Evolutionary conservation across 2,329 filamentous ascomycete species (phyloP).

Genomic region (Trichoderma asperellum): DNA sequence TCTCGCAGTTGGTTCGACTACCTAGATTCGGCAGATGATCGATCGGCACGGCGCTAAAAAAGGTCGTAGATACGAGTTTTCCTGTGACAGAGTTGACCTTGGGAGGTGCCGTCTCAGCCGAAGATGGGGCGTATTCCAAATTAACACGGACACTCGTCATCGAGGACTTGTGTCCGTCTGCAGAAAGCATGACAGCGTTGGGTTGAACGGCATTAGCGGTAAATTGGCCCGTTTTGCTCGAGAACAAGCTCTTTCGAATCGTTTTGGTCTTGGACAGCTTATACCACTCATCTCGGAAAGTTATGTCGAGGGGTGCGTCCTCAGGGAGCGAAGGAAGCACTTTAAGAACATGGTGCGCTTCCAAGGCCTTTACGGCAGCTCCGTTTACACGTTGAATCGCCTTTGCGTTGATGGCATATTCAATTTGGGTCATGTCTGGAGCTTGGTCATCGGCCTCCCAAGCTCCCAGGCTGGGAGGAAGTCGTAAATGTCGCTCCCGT

Average conservation of each 20-base stretch:
- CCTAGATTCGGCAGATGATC: conserved; percentile 55
- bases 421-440: conserved; percentile 58
- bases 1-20: conserved; percentile 46
- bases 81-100: conserved; percentile 53
- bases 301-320: conserved; percentile 56
- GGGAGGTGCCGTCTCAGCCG: conserved; percentile 50
- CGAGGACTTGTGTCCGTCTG: conserved; percentile 51
- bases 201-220: conserved; percentile 53
- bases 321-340: conserved; percentile 57
- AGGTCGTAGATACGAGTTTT: conserved; percentile 58
- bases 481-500: conserved; percentile 55
- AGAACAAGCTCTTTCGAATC: conserved; percentile 57
- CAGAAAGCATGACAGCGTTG: conserved; percentile 53
- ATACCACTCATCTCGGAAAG: conserved; percentile 54
- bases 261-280: conserved; percentile 55
- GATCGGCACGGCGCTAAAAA: conserved; percentile 54
- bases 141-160: conserved; percentile 50
- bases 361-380: conserved; percentile 42
- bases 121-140: conserved; percentile 53
- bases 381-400: conserved; percentile 36
- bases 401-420: conserved; percentile 58
- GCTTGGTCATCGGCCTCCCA: conserved; percentile 61
- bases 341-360: conserved; percentile 51
- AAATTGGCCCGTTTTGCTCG: conserved; percentile 55
- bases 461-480: conserved; percentile 57